Evolutionary conservation across 768 basidiomycete genomes (phyloP).

Genomic region (Imleria badia): DNA sequence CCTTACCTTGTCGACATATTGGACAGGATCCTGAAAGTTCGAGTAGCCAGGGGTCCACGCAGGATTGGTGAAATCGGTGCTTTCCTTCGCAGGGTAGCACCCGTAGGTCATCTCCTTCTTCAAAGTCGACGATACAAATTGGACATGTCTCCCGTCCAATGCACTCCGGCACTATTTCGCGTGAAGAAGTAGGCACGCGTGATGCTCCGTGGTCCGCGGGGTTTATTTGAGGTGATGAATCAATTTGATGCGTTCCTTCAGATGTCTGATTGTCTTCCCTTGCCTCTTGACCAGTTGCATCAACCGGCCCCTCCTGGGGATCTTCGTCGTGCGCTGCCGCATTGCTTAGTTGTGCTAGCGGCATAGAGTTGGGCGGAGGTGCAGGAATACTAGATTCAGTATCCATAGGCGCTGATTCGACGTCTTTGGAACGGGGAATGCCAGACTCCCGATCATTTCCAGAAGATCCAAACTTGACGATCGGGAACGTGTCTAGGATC

Average conservation of each 20-base stretch:
- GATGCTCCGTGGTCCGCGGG: not conserved
- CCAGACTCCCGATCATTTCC: conserved; percentile 11
- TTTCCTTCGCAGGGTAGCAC: conserved; percentile 89
- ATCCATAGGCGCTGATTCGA: conserved; percentile 24
- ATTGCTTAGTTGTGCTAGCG: conserved; percentile 6
- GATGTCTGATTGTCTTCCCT: not conserved
- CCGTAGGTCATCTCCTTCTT: conserved; percentile 89
- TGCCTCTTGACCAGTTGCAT: not conserved
- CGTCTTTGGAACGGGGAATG: conserved; percentile 29
- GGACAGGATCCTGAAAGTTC: conserved; percentile 90
- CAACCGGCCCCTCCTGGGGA: not conserved
- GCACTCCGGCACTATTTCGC: conserved; percentile 47
- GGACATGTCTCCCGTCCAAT: conserved; percentile 89
- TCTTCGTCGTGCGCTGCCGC: not conserved
- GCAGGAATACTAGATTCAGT: not conserved
- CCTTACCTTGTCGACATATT: conserved; percentile 83
- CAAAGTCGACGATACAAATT: conserved; percentile 93
- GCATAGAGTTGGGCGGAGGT: conserved; percentile 9
- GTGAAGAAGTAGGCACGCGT: not conserved
- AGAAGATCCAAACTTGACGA: conserved; percentile 75
- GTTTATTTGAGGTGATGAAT: not conserved
- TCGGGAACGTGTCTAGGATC: conserved; percentile 93
- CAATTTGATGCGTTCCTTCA: conserved; percentile 8
- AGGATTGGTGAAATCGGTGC: conserved; percentile 86
- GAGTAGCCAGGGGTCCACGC: conserved; percentile 93